Evolutionary conservation across 2,329 filamentous ascomycete genomes (phyloP), one percentile per base, ranked within the genome.

Genomic region (Alternaria gaisen): DNA sequence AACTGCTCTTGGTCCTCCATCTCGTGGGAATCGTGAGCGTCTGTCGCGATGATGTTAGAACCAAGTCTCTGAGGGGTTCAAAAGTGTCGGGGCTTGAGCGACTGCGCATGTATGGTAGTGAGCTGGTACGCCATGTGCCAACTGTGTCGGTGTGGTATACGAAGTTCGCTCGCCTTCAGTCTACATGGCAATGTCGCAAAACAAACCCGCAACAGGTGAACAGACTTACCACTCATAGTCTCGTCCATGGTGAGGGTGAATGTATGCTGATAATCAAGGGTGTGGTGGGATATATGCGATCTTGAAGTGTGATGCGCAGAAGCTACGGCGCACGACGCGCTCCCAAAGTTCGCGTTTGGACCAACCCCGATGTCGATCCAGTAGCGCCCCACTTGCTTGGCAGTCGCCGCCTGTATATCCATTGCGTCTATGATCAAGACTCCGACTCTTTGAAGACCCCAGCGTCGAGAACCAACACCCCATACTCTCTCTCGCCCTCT

Each of bases 1-100:
- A 87, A 82, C 75, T 91, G 85, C 77, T 90, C 85, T 60, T 91
- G 89, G 54, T 92, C 91, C 60, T 93, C 90, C 63, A 88, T 85
- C 47, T 85, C 77, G 56, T 68, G 71, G 41, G 66, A 63, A 52
- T 76, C 72, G 69, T 73, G 54, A 65, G 80, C 80, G 71, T 82
- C 84, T 83, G 59, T 65, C 65, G 41, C 8, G 42, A 12, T 53
- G 20, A 16, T 38, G 36, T 65, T 44, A 63, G 63, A 47, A 34
- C 2, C 12, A 36, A 12, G 32, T 36, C 14, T 14, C 14, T 14
- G 32, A 30, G 10, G 11, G 11, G 4, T 34, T 12, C 14, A 22
- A 14, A 16, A 22, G 11, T 48, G 32, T 36, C 12, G 32, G 11
- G 32, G 32, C 28, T 10, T 30, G 28, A 30, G 28, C 28, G 28